These are phyloP conservation scores for Leishmania gerbilli DNA, from an alignment of 208 protist species.

Conservation along the genomic window DNA sequence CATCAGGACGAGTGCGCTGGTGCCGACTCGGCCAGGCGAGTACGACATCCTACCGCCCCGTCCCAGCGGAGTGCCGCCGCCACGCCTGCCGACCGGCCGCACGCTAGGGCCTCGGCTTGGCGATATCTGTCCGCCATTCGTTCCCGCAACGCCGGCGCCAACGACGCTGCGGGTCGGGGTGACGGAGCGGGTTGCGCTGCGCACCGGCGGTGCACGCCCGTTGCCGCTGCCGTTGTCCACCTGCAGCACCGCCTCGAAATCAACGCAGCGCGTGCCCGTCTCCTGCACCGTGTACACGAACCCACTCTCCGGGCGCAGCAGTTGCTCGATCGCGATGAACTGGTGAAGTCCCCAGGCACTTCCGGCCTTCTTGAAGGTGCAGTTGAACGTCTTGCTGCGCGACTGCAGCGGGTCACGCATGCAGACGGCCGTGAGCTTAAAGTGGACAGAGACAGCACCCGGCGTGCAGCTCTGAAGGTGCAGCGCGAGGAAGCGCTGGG, in stretches of 20 bases:
- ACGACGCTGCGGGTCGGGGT: constrained; percentile 25
- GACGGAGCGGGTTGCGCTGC: constrained; percentile 31
- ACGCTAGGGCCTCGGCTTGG: constrained; percentile 26
- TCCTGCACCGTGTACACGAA: constrained; percentile 77
- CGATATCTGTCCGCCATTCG: constrained; percentile 2
- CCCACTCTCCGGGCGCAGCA: constrained; percentile 58
- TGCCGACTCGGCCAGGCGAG: constrained; percentile 12
- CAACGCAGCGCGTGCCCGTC: constrained; percentile 60
- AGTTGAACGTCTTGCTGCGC: constrained; percentile 84
- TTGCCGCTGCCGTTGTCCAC: constrained; percentile 35
- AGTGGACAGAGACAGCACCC: constrained; percentile 55
- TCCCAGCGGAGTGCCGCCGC: constrained; percentile 5
- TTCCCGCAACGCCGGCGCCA: background rate
- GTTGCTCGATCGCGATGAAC: constrained; percentile 66
- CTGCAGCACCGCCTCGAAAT: constrained; percentile 80
- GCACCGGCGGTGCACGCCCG: constrained; percentile 36
- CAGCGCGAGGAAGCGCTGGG: constrained; percentile 69
- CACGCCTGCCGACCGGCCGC: constrained; percentile 10
- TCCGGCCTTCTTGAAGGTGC: constrained; percentile 79
- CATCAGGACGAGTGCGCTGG: constrained; percentile 30
- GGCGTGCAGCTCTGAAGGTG: constrained; percentile 84
- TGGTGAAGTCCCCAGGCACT: constrained; percentile 90
- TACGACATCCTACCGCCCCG: constrained; percentile 18
- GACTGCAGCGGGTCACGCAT: constrained; percentile 63
- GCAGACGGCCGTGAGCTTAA: constrained; percentile 72